Conservation (phyloP, 2,329 filamentous ascomycete species). For the Xylaria sp. region DNA sequence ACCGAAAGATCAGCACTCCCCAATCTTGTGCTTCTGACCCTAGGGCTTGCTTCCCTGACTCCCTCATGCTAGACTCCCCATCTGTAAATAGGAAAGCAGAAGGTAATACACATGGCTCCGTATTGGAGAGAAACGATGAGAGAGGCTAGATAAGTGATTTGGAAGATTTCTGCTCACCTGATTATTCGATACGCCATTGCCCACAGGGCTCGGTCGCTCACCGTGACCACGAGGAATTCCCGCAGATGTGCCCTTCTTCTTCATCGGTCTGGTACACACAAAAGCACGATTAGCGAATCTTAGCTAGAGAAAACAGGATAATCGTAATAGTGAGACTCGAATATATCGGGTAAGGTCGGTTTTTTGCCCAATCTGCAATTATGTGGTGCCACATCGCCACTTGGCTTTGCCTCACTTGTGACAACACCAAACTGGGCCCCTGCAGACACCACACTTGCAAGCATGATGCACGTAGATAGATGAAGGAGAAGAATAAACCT, state of each 20-base stretch:
- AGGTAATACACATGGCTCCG: background rate
- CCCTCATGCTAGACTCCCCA: slow-evolving; percentile 13
- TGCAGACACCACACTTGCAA: slow-evolving; percentile 45
- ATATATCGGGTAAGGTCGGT: slow-evolving; percentile 30
- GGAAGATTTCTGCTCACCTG: slow-evolving; percentile 60
- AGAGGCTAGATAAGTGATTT: background rate
- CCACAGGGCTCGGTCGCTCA: slow-evolving; percentile 71
- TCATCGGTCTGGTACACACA: slow-evolving; percentile 70
- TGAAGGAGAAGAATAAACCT: slow-evolving; percentile 55
- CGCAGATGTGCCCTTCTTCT: slow-evolving; percentile 78
- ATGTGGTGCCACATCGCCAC: slow-evolving; percentile 52
- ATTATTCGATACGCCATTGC: slow-evolving; percentile 64
- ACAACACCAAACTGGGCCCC: slow-evolving; percentile 44
- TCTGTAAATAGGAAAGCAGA: background rate
- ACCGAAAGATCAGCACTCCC: slow-evolving; percentile 44
- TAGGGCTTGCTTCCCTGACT: slow-evolving; percentile 41
- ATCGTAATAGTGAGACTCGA: slow-evolving; percentile 31
- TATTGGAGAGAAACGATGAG: background rate
- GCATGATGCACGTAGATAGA: slow-evolving; percentile 30
- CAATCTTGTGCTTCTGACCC: slow-evolving; percentile 35
- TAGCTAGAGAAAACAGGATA: slow-evolving; percentile 21
- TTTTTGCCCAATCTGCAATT: slow-evolving; percentile 44
- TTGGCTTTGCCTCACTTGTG: slow-evolving; percentile 47
- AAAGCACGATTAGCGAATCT: slow-evolving; percentile 40
- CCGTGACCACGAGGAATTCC: slow-evolving; percentile 74